These are phyloP conservation scores for Rhodocollybia butyracea DNA, from an alignment of 768 basidiomycete species.

Conservation along the genomic window DNA sequence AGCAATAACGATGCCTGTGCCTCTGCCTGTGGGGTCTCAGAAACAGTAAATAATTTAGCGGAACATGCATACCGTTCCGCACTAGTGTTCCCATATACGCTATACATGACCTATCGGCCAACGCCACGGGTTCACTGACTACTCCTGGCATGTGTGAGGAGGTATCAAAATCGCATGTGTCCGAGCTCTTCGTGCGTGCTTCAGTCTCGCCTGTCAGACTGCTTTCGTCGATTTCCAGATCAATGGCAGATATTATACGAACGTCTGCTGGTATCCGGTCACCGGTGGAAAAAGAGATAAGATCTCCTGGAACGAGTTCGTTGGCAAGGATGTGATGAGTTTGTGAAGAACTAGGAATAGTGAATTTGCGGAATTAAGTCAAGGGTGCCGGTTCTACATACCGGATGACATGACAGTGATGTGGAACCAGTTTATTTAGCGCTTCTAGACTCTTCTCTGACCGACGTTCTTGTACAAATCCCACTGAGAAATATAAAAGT, in stretches of 20 bases:
- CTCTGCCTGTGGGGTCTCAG: slow-evolving; percentile 50
- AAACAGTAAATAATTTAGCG: neutral
- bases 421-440: slow-evolving; percentile 94
- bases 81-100: slow-evolving; percentile 97
- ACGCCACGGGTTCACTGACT: slow-evolving; percentile 43
- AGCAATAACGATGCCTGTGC: slow-evolving; percentile 83
- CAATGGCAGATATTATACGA: slow-evolving; percentile 74
- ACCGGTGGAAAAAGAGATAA: slow-evolving; percentile 85
- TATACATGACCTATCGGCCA: slow-evolving; percentile 84
- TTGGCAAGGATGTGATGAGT: slow-evolving; percentile 86
- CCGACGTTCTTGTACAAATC: slow-evolving; percentile 92
- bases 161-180: slow-evolving; percentile 47
- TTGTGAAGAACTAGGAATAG: slow-evolving; percentile 29
- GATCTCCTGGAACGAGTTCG: slow-evolving; percentile 93
- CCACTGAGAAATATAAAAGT: slow-evolving; percentile 46
- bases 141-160: slow-evolving; percentile 3
- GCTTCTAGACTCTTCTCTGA: slow-evolving; percentile 95
- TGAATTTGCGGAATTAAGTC: neutral
- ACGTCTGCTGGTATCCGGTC: slow-evolving; percentile 95
- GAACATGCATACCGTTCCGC: slow-evolving; percentile 63
- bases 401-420: slow-evolving; percentile 91
- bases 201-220: slow-evolving; percentile 92
- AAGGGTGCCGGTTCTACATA: slow-evolving; percentile 17
- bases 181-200: slow-evolving; percentile 64
- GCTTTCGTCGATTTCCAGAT: slow-evolving; percentile 93